Percentiles rank a stretch among this genome's conserved stretches.
These are phyloP conservation scores for Cyberlindnera samutprakarnensis DNA, from an alignment of 805 yeast genomes.

Conservation along the genomic window DNA sequence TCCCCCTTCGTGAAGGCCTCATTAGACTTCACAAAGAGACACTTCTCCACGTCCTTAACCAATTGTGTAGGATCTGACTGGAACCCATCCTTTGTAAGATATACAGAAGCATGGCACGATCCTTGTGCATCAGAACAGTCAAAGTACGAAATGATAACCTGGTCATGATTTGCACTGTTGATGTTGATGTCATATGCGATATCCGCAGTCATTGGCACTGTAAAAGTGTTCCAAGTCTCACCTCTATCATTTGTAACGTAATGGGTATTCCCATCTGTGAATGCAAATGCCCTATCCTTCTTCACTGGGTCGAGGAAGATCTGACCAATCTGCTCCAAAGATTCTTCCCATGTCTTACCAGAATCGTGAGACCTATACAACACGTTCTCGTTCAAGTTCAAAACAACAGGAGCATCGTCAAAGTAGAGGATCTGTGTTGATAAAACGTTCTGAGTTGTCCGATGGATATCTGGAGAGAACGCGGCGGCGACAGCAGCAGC, in stretches of 20 bases:
- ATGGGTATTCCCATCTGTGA: constrained; percentile 26
- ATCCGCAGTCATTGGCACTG: constrained; percentile 19
- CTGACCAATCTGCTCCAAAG: constrained; percentile 25
- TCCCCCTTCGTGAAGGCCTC: constrained; percentile 19
- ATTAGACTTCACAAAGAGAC: constrained; percentile 24
- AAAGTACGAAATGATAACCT: constrained; percentile 28
- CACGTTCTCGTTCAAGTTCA: constrained; percentile 17
- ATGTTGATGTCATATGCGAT: constrained; percentile 24
- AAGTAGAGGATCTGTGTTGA: constrained; percentile 21
- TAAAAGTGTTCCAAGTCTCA: constrained; percentile 30
- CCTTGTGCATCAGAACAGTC: constrained; percentile 10
- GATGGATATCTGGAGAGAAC: constrained; percentile 21
- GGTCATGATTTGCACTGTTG: constrained; percentile 32
- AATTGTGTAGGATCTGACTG: constrained; percentile 23
- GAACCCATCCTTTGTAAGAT: constrained; percentile 41
- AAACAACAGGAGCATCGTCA: constrained; percentile 25
- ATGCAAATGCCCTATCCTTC: constrained; percentile 32
- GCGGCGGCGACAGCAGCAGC: constrained; percentile 5
- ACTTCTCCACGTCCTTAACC: constrained; percentile 22
- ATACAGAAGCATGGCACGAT: constrained; percentile 29
- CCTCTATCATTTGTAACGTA: constrained; percentile 36
- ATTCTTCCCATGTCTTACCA: constrained; percentile 35
- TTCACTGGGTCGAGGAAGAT: constrained; percentile 28
- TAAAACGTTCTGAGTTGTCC: constrained; percentile 2
- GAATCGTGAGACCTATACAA: constrained; percentile 40